These are phyloP conservation scores for Lablab purpureus DNA, from an alignment of 306 rosid species.

Conservation along the genomic window DNA sequence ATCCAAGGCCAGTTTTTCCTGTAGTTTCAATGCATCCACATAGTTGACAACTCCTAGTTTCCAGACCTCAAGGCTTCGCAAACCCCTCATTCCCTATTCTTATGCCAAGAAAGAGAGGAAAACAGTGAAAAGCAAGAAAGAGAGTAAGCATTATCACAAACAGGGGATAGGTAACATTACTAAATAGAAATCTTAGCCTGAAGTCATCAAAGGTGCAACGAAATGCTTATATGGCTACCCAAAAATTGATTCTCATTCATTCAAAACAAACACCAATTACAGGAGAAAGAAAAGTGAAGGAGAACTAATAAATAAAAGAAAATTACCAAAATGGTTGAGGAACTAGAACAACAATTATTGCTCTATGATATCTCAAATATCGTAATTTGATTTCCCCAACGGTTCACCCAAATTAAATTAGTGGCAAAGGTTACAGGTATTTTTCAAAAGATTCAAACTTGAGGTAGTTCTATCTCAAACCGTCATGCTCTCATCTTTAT, in stretches of 20 bases:
- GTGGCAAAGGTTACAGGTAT: not conserved
- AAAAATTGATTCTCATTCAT: not conserved
- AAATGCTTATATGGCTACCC: not conserved
- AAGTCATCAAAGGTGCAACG: not conserved
- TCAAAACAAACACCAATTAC: not conserved
- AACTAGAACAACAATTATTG: not conserved
- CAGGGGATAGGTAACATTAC: not conserved
- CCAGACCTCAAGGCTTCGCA: conserved; percentile 79
- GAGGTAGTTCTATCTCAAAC: not conserved
- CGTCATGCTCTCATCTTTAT: not conserved
- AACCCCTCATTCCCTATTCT: conserved; percentile 67
- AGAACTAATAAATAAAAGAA: not conserved
- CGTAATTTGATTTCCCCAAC: not conserved
- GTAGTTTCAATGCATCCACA: conserved; percentile 68
- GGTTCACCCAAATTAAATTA: not conserved
- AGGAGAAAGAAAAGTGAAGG: not conserved
- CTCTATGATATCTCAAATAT: not conserved
- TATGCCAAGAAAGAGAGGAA: not conserved
- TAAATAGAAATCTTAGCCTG: not conserved
- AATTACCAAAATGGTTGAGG: not conserved
- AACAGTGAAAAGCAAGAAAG: not conserved
- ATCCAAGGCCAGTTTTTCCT: conserved; percentile 72
- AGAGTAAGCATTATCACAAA: conserved; percentile 8
- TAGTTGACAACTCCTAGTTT: conserved; percentile 76
- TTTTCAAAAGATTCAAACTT: not conserved